Base-by-base conservation (phyloP, 1,284 basidiomycete genomes). In the Moesziomyces sp. region DNA sequence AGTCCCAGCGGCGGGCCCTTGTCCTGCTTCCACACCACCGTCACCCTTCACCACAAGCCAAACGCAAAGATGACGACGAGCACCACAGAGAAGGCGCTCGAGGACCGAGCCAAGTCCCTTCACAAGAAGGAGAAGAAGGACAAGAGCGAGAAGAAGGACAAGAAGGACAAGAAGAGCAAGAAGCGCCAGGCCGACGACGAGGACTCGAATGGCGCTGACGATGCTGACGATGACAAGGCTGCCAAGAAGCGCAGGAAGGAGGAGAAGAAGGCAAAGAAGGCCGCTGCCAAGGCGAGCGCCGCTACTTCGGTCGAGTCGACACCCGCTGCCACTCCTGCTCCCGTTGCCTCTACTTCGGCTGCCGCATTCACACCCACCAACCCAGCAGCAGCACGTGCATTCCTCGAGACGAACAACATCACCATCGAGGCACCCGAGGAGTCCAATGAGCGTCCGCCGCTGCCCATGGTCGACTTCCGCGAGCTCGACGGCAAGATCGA, bases 381-480 rank as follows among this genome's bases (percentile, higher is more conserved):
- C 45, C 72, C 58, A 48, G 70, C 68, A 6, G 81, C 80, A 10
- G 81, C 81, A 8, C 67, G 70, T 11, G 81, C 76, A 0, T 84
- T 79, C 59, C 56, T 84, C 42, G 76, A 76, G 45, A 28, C 68
- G 1, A 81, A 84, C 71, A 74, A 74, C 54, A 83, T 84, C 65
- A 82, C 82, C n/a, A 76, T 84, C 58, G 82, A 84, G 42, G 78
- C 72, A 28, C 75, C 79, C 21, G 82, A 82, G 46, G 82, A 52
- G 87, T 88, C 26, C 74, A 86, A 48, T 83, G 86, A 74, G 80
- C 86, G 46, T 68, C 74, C 86, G 2, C 82, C 85, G 40, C 87
- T 90, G 73, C 87, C 87, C 7, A 87, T 94, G 64, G 87, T 93
- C 48, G 88, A 89, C 10, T 97, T 99, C 84, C 86, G 88, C 47